Evolutionary conservation across 2,329 filamentous ascomycete species (phyloP), one percentile per base, ranked within the genome.

Genomic region (Ophiostoma ips): DNA sequence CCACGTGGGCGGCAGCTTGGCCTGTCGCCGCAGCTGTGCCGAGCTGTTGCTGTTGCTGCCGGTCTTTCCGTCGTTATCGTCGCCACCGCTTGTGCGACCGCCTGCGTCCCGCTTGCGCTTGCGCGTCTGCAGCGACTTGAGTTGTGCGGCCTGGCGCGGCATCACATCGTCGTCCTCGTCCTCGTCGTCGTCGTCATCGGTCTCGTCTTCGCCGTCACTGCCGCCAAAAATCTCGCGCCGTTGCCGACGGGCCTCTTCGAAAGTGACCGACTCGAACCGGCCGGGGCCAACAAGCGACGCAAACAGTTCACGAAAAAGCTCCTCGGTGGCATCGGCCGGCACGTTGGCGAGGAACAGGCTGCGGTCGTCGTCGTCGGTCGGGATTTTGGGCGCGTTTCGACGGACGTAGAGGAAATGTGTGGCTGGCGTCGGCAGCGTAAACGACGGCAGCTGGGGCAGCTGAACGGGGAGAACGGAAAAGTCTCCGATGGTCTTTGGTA

Each of bases 261-360:
- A 95, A 0, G 75, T 69, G 5, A 94, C 83, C 48, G 70, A 72
- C 64, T 94, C 87, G 45, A 96, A 84, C 44, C 84, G 75, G 3
- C 84, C 85, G 0, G 83, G 80, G 9, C 86, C 84, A 0, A 95
- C 73, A 15, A 94, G 76, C 1, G 75, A 71, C 1, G 77, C 69
- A 58, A 96, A 94, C 0, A 96, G 68, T 38, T 80, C 72, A 41
- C 87, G 81, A 38, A 96, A 73, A 59, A 89, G 85, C 1, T 71
- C 64, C 51, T 87, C 81, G 5, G 87, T 94, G 52, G 87, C 82
- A 62, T 95, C 89, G 55, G 83, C 72, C 7, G 92, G 92, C 1
- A 94, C 69, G 60, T 98, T 96, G 55, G 89, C 84, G n/a, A 94
- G 63, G 66, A 95, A 98, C 16, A 98, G 73, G 54, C 85, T 88